Base-by-base conservation (phyloP, 2,329 filamentous ascomycete genomes). In the Trichoderma breve region DNA sequence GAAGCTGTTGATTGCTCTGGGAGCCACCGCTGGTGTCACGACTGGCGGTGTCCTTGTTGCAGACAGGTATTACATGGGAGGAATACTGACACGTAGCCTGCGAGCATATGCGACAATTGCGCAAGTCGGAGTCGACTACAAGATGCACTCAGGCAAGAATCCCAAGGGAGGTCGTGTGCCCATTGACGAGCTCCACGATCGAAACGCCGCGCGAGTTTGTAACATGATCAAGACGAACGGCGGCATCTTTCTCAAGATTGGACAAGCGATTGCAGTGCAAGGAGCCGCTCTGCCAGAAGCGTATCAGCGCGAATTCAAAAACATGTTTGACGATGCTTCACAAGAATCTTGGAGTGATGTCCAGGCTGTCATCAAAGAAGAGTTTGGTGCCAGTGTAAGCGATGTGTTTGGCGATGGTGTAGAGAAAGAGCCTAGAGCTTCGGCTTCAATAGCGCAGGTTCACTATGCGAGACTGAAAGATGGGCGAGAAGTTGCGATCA, bases 211-310 rank as follows among this genome's bases (percentile, higher is more conserved):
- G 3, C 36, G 70, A 6, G 63, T 71, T 3, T 57, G 47, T 24
- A 24, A 68, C 4, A 71, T 71, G 70, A 67, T 71, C 53, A 71
- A 71, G 15, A 34, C 51, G 18, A 71, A 68, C 39, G 70, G 70
- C 12, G 70, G 70, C 28, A 66, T 71, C 53, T 71, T 67, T 18
- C 53, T 71, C 30, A 71, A 71, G 36, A 68, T 68, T 51, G 70
- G 70, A 51, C 70, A 71, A n/a, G 70, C 70, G 9, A 71, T 71
- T 43, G 70, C 70, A 11, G 70, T 71, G 18, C 70, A 71, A 43
- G 63, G 70, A 21, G 53, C 62, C 1, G 70, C 63, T 6, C 70
- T 71, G 0, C 70, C 70, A 5, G 70, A 71, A 15, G 70, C 63
- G 11, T 71, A 71, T n/a, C 70, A 68, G 53, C 70, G 70, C 6